Percentiles rank a stretch among this genome's conserved stretches.
phyloP scores from a whole-genome alignment of 2,329 filamentous ascomycete genomes.

The Pseudopithomyces chartarum region DNA sequence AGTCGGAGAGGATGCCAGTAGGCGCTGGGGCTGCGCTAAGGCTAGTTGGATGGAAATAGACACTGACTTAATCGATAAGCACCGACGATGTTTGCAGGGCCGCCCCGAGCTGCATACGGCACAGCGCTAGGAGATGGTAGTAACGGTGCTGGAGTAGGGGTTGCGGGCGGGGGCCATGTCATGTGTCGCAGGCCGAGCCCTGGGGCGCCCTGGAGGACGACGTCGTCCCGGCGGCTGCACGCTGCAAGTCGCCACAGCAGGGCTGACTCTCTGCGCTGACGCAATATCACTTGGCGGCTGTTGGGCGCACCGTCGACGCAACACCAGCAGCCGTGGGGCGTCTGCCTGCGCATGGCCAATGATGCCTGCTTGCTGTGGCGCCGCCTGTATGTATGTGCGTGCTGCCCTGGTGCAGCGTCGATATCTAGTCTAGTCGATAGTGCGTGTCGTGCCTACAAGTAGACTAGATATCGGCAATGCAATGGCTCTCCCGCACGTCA shows the following conservation, averaged over 20 bases:
- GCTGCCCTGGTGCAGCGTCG: too few relatives aligned
- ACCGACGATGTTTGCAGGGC: neutral
- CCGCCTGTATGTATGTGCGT: too few relatives aligned
- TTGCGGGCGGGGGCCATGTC: neutral
- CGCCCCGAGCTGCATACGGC: conserved; percentile 10
- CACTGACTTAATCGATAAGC: conserved; percentile 27
- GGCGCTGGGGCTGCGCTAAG: conserved; percentile 12
- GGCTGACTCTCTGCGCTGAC: conserved; percentile 15
- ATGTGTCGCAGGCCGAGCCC: neutral
- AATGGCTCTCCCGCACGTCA: too few relatives aligned
- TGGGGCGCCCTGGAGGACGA: neutral
- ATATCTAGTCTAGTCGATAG: too few relatives aligned
- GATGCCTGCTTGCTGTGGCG: too few relatives aligned
- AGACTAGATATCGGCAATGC: too few relatives aligned
- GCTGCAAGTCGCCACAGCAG: conserved; percentile 5
- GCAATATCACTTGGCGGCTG: conserved; percentile 18
- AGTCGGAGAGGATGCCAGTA: conserved; percentile 7
- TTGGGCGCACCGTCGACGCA: too few relatives aligned
- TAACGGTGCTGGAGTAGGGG: neutral
- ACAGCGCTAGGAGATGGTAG: neutral
- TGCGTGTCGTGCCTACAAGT: too few relatives aligned
- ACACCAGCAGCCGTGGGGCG: too few relatives aligned
- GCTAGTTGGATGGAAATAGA: conserved; percentile 18
- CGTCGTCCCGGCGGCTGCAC: neutral
- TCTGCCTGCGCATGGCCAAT: too few relatives aligned